These are phyloP conservation scores for Pinguiococcus pyrenoidosus DNA, from an alignment of 108 stramenopile genomes.

Conservation along the genomic window DNA sequence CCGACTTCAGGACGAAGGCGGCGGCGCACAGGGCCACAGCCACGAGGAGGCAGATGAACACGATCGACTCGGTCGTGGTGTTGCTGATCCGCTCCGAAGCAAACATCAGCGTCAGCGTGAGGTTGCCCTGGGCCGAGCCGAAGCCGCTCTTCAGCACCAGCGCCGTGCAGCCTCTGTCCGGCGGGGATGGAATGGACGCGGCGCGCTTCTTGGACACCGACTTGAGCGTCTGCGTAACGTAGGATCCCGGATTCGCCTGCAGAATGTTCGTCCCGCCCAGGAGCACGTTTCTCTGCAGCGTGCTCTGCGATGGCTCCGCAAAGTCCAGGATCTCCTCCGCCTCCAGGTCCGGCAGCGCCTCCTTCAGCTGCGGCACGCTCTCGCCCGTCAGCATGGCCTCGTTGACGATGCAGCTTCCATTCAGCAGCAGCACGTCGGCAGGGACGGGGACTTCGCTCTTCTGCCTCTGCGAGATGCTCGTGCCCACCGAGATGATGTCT, in stretches of 20 bases:
- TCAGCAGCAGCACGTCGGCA: slow-evolving; percentile 68
- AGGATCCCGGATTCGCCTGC: slow-evolving; percentile 6
- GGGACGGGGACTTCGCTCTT: slow-evolving; percentile 46
- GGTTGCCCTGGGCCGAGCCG: slow-evolving; percentile 73
- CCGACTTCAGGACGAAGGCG: slow-evolving; percentile 59
- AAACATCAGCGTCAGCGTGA: slow-evolving; percentile 86
- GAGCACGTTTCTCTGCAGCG: no score
- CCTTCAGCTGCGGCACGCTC: slow-evolving; percentile 79
- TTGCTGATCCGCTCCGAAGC: slow-evolving; percentile 46
- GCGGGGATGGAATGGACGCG: slow-evolving; percentile 50
- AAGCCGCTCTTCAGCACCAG: slow-evolving; percentile 86
- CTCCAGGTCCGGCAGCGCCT: slow-evolving; percentile 23
- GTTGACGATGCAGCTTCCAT: slow-evolving; percentile 75
- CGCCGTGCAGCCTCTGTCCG: slow-evolving; percentile 61
- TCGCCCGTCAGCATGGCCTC: slow-evolving; percentile 96
- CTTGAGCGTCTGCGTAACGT: no score
- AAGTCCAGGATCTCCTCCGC: slow-evolving; percentile 15
- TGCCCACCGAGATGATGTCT: slow-evolving; percentile 66
- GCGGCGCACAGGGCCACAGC: slow-evolving; percentile 69
- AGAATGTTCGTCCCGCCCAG: slow-evolving; percentile 59
- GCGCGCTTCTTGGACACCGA: no score
- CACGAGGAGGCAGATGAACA: slow-evolving; percentile 68
- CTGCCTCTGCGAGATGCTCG: background rate
- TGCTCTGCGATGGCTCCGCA: no score
- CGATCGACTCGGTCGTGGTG: slow-evolving; percentile 66